A percentile compares a stretch with the other conserved stretches of the same genome.
Evolutionary conservation across 371 early-diverging fungal genomes (phyloP).

Genomic region (Mucor plumbeus): DNA sequence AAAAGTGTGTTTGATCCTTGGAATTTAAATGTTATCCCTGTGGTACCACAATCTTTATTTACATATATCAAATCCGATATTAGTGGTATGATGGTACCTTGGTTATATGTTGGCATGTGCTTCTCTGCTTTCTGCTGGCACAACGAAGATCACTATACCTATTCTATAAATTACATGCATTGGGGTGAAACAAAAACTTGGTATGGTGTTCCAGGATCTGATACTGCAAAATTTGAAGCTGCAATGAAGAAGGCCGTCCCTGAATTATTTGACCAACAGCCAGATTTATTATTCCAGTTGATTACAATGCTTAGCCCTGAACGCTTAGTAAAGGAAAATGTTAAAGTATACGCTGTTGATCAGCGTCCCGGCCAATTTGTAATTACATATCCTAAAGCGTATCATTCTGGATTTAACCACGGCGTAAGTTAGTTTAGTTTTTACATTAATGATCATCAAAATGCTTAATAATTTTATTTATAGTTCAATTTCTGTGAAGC

Average conservation of each 20-base stretch:
- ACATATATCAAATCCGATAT: constrained; percentile 89
- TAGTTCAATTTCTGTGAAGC: constrained; percentile 95
- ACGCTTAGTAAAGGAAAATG: constrained; percentile 73
- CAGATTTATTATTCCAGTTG: constrained; percentile 91
- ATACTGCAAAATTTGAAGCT: constrained; percentile 84
- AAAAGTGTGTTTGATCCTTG: constrained; percentile 69
- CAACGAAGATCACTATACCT: constrained; percentile 95
- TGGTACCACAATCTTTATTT: constrained; percentile 81
- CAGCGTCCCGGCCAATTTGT: constrained; percentile 95
- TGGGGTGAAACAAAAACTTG: constrained; percentile 97
- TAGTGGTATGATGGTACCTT: constrained; percentile 95
- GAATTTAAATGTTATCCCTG: constrained; percentile 90
- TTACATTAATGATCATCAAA: not conserved
- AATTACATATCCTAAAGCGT: constrained; percentile 93
- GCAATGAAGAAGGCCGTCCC: constrained; percentile 84
- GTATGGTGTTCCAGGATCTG: constrained; percentile 93
- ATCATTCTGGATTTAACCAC: constrained; percentile 97
- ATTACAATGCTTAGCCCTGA: constrained; percentile 91
- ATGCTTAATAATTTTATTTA: too few species aligned
- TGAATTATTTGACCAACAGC: constrained; percentile 89
- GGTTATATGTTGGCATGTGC: constrained; percentile 96
- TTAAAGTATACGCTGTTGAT: constrained; percentile 80
- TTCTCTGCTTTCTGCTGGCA: constrained; percentile 99
- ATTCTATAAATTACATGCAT: constrained; percentile 96
- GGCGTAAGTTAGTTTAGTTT: constrained; percentile 64